A percentile compares a stretch with the other conserved stretches of the same genome.
Evolutionary conservation across 2,329 filamentous ascomycete genomes (phyloP).

Genomic region (Chlorencoelia australis): DNA sequence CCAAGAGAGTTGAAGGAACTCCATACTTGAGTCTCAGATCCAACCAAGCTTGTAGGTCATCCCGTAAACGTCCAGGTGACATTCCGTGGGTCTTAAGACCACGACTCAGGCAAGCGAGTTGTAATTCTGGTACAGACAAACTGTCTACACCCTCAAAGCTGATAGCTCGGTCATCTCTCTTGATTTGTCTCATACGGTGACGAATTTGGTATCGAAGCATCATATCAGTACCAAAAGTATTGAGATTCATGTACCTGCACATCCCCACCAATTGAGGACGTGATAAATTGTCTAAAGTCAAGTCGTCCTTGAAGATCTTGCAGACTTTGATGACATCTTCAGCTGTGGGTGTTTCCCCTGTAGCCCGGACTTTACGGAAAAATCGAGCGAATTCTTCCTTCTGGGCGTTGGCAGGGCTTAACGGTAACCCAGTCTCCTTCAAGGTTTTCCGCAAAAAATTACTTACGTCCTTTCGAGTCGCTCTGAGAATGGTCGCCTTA

Average conservation of each 20-base stretch:
- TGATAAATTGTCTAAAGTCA: constrained; percentile 94
- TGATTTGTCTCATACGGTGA: constrained; percentile 98
- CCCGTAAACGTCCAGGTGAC: constrained; percentile 75
- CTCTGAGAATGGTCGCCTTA: constrained; percentile 72
- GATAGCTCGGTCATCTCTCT: constrained; percentile 92
- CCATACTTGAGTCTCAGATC: constrained; percentile 87
- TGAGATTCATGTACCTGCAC: constrained; percentile 97
- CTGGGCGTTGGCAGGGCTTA: constrained; percentile 75
- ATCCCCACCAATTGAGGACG: constrained; percentile 93
- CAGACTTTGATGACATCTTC: constrained; percentile 97
- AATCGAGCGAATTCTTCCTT: constrained; percentile 93
- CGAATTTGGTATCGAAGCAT: constrained; percentile 97
- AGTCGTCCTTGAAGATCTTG: constrained; percentile 96
- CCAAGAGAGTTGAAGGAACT: constrained; percentile 90
- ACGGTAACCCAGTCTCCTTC: constrained; percentile 82
- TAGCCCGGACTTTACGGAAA: constrained; percentile 90
- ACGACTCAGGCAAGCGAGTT: constrained; percentile 82
- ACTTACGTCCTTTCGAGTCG: constrained; percentile 89
- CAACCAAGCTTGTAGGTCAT: constrained; percentile 88
- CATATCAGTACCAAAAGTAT: constrained; percentile 92
- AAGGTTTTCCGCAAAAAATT: constrained; percentile 80
- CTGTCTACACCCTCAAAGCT: constrained; percentile 88
- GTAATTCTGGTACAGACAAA: constrained; percentile 85
- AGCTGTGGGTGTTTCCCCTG: constrained; percentile 78
- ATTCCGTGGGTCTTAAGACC: constrained; percentile 90